phyloP scores from a whole-genome alignment of 176 grass and related monocot genomes.

The Pontederia crassipes region DNA sequence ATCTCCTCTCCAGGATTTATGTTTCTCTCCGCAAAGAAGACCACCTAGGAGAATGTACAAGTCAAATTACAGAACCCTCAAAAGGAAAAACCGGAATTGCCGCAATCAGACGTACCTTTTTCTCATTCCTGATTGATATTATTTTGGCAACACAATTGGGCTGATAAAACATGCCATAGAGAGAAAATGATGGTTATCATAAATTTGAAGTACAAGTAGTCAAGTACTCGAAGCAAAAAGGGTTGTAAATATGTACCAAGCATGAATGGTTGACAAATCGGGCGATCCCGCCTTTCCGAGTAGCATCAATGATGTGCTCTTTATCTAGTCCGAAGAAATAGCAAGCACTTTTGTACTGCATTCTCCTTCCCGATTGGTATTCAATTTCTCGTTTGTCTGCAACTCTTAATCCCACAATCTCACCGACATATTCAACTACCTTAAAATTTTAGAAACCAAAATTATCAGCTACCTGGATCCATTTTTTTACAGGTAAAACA shows the following conservation, averaged over 20 bases:
- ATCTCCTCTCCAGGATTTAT: conserved; percentile 95
- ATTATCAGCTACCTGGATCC: not conserved
- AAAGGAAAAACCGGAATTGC: not conserved
- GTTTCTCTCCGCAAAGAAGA: conserved; percentile 81
- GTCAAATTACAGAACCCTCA: conserved; percentile 1
- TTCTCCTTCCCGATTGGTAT: conserved; percentile 64
- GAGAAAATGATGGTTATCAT: conserved; percentile 11
- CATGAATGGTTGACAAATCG: conserved; percentile 96
- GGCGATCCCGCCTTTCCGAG: conserved; percentile 81
- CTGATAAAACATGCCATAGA: conserved; percentile 22
- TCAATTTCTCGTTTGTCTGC: conserved; percentile 83
- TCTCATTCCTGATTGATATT: conserved; percentile 66
- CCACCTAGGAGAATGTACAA: conserved; percentile 36
- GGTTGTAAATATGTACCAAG: conserved; percentile 25
- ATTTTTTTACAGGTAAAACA: not conserved
- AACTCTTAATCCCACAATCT: conserved; percentile 62
- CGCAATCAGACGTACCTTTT: conserved; percentile 41
- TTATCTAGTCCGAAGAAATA: conserved; percentile 90
- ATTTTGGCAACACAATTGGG: conserved; percentile 91
- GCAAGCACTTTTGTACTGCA: conserved; percentile 76
- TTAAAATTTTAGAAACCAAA: conserved; percentile 21
- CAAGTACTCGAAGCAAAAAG: not conserved
- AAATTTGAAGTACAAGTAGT: not conserved
- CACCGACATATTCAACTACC: conserved; percentile 95
- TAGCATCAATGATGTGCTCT: conserved; percentile 93